Base-by-base conservation (phyloP, 805 yeast species). In the Cyberlindnera meyerae region DNA sequence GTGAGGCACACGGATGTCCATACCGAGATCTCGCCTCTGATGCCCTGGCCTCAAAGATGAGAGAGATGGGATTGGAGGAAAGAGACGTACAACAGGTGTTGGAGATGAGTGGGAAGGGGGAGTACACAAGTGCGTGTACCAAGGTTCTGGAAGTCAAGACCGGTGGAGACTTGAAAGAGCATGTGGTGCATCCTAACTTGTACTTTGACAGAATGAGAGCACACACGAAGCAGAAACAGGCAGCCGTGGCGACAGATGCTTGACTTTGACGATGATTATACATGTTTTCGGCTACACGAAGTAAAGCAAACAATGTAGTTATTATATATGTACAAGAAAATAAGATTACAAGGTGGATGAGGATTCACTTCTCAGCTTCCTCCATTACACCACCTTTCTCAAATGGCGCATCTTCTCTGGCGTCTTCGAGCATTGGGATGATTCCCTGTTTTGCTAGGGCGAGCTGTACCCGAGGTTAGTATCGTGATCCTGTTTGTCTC, bases 1-100 rank as follows among this genome's bases (percentile, higher is more conserved):
- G 70, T 28, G 95, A 89, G 48, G 73, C 65, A 41, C 96, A 90
- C 55, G 98, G 98, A 3, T 90, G 97, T 60, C 97, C 97, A 5
- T 93, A 84, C 61, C 67, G 95, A 37, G 90, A 83, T 51, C 65
- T 83, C 51, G 68, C 73, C 11, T 55, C 73, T n/a, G 94, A 85
- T 30, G 70, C 73, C 36, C 65, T 93, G 33, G 66, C 72, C 6
- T 47, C 51, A 4, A 74, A 75, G 42, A 65, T 93, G 45, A 61
- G 65, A 27, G 71, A 66, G 15, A 73, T 85, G 77, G 90, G 89
- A 1, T 62, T 86, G 33, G 66, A 58, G 8, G 85, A 82, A 40
- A 71, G 62, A 17, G 71, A 76, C 33, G 60, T 84, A 32, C 68
- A 71, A 30, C 74, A 74, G 27, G 74, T 93, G 11, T 47, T 81